Base-by-base conservation (phyloP, 2,329 filamentous ascomycete species). In the Shiraia sp. region DNA sequence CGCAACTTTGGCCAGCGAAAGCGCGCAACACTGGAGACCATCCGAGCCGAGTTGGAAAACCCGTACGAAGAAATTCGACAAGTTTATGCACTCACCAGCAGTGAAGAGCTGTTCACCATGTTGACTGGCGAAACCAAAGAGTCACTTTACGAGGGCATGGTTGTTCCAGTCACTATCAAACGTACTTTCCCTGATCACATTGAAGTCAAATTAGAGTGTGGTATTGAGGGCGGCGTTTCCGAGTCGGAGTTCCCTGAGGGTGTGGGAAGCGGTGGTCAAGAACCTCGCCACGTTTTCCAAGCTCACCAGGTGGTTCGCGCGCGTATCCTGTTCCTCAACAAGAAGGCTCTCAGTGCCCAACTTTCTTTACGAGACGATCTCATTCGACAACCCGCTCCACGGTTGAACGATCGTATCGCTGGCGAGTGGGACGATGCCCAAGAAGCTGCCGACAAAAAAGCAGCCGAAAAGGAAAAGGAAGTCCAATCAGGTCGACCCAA, bases 31-130 rank as follows among this genome's bases (percentile, higher is more conserved):
- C 79, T 99, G 10, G 93, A 99, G 70, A 95, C 90, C 0, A 99
- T 99, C 63, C 88, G 93, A 49, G 91, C 90, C 12, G 93, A 99
- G 70, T 76, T 99, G 36, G 88, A 93, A 60, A 85, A 87, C 14
- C 91, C 93, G 1, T 99, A 96, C 66, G 93, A 99, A 72, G 93
- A 99, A 68, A 78, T 99, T 41, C 84, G 93, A 32, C 86, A 88
- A 57, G 84, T 85, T 51, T 96, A 95, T 64, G 79, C 81, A 31
- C 72, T 79, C 36, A 75, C 96, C 28, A 76, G 75, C 17, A 78
- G 84, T 0, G 85, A 91, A 15, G 89, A 96, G 55, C 82, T 96
- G 45, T 99, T 97, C 70, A 93, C 90, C 27, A 96, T 96, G 86
- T 83, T 97, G 40, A 97, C 93, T 3, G 93, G 92, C 44, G 93